A percentile compares a stretch with the other conserved stretches of the same genome.
Evolutionary conservation across 768 basidiomycete species (phyloP).

Genomic region (Hydnomerulius pinastri): DNA sequence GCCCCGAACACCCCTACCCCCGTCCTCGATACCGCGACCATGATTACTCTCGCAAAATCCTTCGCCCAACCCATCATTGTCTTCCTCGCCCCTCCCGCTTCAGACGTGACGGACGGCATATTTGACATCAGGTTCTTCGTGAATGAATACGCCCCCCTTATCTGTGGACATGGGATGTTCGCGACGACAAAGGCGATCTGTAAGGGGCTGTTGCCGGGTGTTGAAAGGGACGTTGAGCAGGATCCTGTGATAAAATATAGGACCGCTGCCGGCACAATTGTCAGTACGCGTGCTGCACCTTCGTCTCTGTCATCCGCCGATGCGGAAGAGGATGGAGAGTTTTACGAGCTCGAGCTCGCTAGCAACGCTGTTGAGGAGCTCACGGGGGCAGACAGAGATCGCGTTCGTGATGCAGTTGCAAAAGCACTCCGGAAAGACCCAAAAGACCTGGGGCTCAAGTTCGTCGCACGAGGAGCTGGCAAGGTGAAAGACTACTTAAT

Average conservation of each 20-base stretch:
- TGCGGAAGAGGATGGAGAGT: constrained; percentile 8
- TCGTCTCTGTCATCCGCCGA: background rate
- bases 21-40: constrained; percentile 2
- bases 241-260: constrained; percentile 24
- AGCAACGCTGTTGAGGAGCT: constrained; percentile 26
- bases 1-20: background rate
- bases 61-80: constrained; percentile 48
- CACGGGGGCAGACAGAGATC: constrained; percentile 30
- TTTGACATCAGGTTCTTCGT: constrained; percentile 44
- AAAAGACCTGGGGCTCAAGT: constrained; percentile 36
- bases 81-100: constrained; percentile 33
- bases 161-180: constrained; percentile 49
- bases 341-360: constrained; percentile 41
- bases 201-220: constrained; percentile 15
- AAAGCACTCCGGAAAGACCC: constrained; percentile 37
- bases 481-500: constrained; percentile 39
- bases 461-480: constrained; percentile 37
- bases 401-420: constrained; percentile 31
- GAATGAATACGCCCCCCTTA: constrained; percentile 29
- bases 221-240: constrained; percentile 19
- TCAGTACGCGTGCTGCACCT: constrained; percentile 13
- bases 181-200: constrained; percentile 45
- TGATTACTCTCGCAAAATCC: constrained; percentile 38
- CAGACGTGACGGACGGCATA: constrained; percentile 18
- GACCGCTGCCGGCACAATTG: constrained; percentile 31